Percentiles rank a stretch among this genome's conserved stretches.
These are phyloP conservation scores for Deinandra increscens DNA, from an alignment of 129 eudicot genomes.

Conservation along the genomic window DNA sequence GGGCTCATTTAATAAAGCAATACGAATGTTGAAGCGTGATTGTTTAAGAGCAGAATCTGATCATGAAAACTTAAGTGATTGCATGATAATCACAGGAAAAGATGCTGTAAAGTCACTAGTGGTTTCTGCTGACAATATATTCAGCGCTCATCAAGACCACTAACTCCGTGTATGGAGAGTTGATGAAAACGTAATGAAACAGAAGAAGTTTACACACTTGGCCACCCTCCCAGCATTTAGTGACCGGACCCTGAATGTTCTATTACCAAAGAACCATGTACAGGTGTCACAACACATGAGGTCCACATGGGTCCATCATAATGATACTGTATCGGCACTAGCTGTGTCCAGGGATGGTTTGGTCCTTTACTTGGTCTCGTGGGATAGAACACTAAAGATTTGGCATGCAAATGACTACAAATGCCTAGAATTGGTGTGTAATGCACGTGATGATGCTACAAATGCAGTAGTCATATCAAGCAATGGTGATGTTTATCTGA, in stretches of 20 bases:
- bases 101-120: conserved; percentile 67
- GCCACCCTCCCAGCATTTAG: conserved; percentile 64
- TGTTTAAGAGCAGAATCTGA: conserved; percentile 36
- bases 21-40: conserved; percentile 43
- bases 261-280: conserved; percentile 51
- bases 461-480: conserved; percentile 47
- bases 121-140: conserved; percentile 37
- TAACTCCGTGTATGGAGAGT: conserved; percentile 58
- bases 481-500: conserved; percentile 53
- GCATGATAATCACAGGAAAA: conserved; percentile 34
- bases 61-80: conserved; percentile 26
- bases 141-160: conserved; percentile 72
- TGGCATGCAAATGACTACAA: conserved; percentile 55
- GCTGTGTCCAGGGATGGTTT: conserved; percentile 50
- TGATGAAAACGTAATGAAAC: conserved; percentile 30
- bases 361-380: conserved; percentile 59
- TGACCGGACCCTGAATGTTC: conserved; percentile 44
- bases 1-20: conserved; percentile 69
- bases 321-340: conserved; percentile 56
- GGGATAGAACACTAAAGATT: conserved; percentile 66
- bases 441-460: conserved; percentile 71
- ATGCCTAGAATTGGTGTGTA: conserved; percentile 50
- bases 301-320: conserved; percentile 65
- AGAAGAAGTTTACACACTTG: conserved; percentile 40
- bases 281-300: conserved; percentile 49